These are phyloP conservation scores for Penicillium janthinellum DNA, from an alignment of 2,329 filamentous ascomycete genomes.

Conservation along the genomic window DNA sequence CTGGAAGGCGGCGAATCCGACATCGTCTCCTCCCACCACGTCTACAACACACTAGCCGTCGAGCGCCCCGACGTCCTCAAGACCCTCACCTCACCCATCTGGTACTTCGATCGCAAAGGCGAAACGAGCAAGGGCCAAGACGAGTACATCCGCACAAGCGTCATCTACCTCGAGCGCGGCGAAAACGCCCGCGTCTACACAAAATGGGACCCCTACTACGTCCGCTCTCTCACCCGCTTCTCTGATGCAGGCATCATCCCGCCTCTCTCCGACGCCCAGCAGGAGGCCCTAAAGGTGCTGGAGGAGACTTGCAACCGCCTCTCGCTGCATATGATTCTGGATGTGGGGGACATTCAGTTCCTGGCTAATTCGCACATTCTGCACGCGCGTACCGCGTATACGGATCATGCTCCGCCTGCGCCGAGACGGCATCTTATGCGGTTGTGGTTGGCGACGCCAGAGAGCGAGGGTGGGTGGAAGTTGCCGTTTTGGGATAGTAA, in stretches of 20 bases:
- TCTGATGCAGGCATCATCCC: conserved; percentile 73
- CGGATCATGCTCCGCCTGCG: conserved; percentile 66
- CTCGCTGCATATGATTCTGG: conserved; percentile 80
- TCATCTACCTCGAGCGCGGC: conserved; percentile 75
- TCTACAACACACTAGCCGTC: conserved; percentile 77
- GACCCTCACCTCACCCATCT: conserved; percentile 73
- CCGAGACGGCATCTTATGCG: conserved; percentile 78
- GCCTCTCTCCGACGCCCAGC: conserved; percentile 67
- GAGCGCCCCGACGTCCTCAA: conserved; percentile 78
- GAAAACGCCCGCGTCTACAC: conserved; percentile 69
- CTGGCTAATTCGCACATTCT: conserved; percentile 77
- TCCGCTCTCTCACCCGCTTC: conserved; percentile 74
- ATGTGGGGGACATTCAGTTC: conserved; percentile 88
- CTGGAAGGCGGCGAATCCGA: conserved; percentile 83
- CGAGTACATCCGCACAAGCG: conserved; percentile 69
- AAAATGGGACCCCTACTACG: conserved; percentile 91
- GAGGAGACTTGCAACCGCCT: conserved; percentile 75
- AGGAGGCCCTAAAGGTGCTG: conserved; percentile 67
- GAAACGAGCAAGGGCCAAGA: conserved; percentile 75
- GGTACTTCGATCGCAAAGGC: conserved; percentile 92
- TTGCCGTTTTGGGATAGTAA: conserved; percentile 78
- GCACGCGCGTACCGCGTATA: conserved; percentile 80
- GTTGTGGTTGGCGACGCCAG: conserved; percentile 80
- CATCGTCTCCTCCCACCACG: conserved; percentile 73
- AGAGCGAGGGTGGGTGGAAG: conserved; percentile 81